Conservation (phyloP, 1,139 yeast species). For the Yarrowia galli region DNA sequence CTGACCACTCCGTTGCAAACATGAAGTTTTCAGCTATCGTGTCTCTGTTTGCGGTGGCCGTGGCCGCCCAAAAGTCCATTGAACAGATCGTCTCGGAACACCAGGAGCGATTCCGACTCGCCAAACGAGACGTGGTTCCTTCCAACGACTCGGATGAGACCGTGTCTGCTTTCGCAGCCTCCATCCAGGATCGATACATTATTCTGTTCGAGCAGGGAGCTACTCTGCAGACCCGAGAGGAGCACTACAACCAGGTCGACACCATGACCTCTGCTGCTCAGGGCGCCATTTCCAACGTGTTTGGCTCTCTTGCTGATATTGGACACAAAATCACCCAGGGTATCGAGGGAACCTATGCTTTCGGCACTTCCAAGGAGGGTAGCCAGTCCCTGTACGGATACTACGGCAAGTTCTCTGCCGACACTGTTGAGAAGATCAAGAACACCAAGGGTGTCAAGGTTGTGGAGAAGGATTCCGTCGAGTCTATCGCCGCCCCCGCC, state of each 20-base stretch:
- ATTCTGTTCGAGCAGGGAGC: conserved; percentile 32
- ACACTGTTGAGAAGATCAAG: conserved; percentile 73
- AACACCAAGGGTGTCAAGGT: conserved; percentile 74
- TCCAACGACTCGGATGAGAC: conserved; percentile 23
- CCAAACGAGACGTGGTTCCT: conserved; percentile 21
- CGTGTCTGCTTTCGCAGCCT: conserved; percentile 28
- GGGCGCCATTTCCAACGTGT: conserved; percentile 28
- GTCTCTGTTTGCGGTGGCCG: conserved; percentile 26
- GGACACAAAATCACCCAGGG: conserved; percentile 23
- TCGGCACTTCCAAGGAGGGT: conserved; percentile 28
- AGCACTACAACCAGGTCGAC: conserved; percentile 26
- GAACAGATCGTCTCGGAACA: conserved; percentile 20
- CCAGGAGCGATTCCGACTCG: conserved; percentile 27
- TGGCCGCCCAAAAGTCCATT: conserved; percentile 29
- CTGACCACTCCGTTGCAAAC: not conserved
- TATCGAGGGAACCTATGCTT: conserved; percentile 32
- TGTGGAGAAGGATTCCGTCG: conserved; percentile 78
- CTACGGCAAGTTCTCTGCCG: conserved; percentile 75
- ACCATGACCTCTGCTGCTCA: conserved; percentile 21
- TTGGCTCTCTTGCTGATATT: conserved; percentile 21
- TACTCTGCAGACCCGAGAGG: conserved; percentile 29
- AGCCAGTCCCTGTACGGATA: conserved; percentile 53
- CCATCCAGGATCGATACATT: conserved; percentile 30
- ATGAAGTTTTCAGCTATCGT: conserved; percentile 30
- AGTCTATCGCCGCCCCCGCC: conserved; percentile 55